A percentile compares a stretch with the other conserved stretches of the same genome.
phyloP scores from a whole-genome alignment of 495 filamentous ascomycete genomes.

The Aspergillus carlsbadensis region DNA sequence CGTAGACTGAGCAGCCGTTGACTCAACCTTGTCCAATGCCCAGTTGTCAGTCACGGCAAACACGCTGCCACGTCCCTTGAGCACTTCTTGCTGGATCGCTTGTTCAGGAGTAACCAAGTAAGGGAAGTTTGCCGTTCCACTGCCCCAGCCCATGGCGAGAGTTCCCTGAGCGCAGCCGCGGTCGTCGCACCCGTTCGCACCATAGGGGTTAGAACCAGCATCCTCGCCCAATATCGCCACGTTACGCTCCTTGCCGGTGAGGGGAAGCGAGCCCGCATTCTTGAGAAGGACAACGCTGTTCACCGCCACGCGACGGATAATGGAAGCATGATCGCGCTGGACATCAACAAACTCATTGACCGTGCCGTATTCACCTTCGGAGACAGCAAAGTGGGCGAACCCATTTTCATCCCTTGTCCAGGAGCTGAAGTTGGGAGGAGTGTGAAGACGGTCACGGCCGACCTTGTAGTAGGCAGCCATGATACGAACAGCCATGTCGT shows the following conservation, averaged over 20 bases:
- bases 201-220: slow-evolving; percentile 70
- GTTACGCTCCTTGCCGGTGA: slow-evolving; percentile 70
- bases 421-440: slow-evolving; percentile 81
- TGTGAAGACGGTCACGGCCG: slow-evolving; percentile 60
- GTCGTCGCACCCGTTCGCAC: slow-evolving; percentile 85
- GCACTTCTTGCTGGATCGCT: slow-evolving; percentile 75
- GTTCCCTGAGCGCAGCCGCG: slow-evolving; percentile 85
- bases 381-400: slow-evolving; percentile 59
- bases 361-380: slow-evolving; percentile 54
- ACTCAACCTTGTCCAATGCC: slow-evolving; percentile 56
- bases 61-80: slow-evolving; percentile 52
- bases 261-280: slow-evolving; percentile 74
- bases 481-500: slow-evolving; percentile 91
- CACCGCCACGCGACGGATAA: slow-evolving; percentile 73
- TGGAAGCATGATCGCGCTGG: slow-evolving; percentile 64
- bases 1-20: slow-evolving; percentile 62
- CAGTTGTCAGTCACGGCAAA: slow-evolving; percentile 80
- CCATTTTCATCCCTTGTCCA: slow-evolving; percentile 81
- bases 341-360: slow-evolving; percentile 89
- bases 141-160: slow-evolving; percentile 93
- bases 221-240: slow-evolving; percentile 85
- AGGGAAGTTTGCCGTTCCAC: slow-evolving; percentile 84
- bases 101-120: slow-evolving; percentile 87
- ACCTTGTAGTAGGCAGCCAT: slow-evolving; percentile 94
- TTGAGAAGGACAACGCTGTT: slow-evolving; percentile 86